phyloP scores from a whole-genome alignment of 805 yeast species.

The Torulaspora maleeae region DNA sequence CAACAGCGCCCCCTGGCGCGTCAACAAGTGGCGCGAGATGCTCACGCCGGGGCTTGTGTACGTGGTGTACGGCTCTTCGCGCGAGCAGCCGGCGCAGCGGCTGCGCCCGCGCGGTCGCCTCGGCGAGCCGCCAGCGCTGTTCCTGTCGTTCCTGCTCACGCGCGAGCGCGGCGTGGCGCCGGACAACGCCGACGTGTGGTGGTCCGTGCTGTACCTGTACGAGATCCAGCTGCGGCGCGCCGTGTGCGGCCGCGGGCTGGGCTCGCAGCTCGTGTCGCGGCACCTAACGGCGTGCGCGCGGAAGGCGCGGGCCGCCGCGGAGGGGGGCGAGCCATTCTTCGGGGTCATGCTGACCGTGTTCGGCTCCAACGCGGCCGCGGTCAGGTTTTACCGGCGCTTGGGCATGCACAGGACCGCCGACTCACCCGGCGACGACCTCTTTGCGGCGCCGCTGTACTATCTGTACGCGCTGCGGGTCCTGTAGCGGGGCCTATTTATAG shows the following conservation, averaged over 20 bases:
- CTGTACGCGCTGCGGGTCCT: not conserved
- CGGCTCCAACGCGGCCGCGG: conserved; percentile 25
- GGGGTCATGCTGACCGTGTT: conserved; percentile 32
- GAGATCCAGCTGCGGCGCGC: conserved; percentile 28
- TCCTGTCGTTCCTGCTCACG: conserved; percentile 28
- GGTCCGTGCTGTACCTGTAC: conserved; percentile 29
- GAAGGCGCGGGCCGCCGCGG: not conserved
- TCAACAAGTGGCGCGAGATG: conserved; percentile 31
- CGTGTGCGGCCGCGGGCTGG: conserved; percentile 22
- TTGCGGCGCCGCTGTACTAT: conserved; percentile 1
- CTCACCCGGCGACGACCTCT: conserved; percentile 28
- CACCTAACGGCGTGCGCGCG: conserved; percentile 4
- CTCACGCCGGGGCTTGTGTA: conserved; percentile 24
- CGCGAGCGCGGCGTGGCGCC: conserved; percentile 22
- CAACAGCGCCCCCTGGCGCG: conserved; percentile 24
- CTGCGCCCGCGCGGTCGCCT: conserved; percentile 6
- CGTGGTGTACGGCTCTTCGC: conserved; percentile 18
- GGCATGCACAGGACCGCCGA: conserved; percentile 22
- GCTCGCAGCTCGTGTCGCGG: conserved; percentile 14
- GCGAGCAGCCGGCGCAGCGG: not conserved
- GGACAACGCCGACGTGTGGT: not conserved
- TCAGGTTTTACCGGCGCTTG: conserved; percentile 20
- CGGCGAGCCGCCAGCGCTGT: conserved; percentile 9
- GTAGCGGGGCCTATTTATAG: not conserved
- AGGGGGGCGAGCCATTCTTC: conserved; percentile 3